Evolutionary conservation across 805 yeast genomes (phyloP).

Genomic region (Lipomyces yamanashiensis): DNA sequence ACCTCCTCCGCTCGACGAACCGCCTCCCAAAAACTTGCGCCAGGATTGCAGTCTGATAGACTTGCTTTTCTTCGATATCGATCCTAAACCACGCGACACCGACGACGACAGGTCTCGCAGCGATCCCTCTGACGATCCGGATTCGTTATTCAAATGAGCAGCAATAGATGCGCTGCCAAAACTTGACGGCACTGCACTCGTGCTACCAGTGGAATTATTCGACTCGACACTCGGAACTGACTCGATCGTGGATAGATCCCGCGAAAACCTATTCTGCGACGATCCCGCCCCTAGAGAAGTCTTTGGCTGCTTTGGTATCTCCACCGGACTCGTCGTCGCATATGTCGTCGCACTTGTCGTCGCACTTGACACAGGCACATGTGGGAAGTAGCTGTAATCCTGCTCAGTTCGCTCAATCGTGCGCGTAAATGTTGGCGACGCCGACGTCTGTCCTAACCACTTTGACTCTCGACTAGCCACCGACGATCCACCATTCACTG

Average conservation of each 20-base stretch:
- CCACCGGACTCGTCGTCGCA: conserved; percentile 5
- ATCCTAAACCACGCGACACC: conserved; percentile 18
- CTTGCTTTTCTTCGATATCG: conserved; percentile 26
- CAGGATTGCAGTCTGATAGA: conserved; percentile 17
- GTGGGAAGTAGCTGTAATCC: conserved; percentile 13
- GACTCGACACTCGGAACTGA: conserved; percentile 6
- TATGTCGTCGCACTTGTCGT: background rate
- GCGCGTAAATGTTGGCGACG: conserved; percentile 1
- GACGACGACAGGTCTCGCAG: conserved; percentile 5
- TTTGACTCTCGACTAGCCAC: conserved; percentile 5
- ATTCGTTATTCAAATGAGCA: background rate
- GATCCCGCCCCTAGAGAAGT: background rate
- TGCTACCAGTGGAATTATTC: background rate
- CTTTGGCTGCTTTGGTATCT: conserved; percentile 1
- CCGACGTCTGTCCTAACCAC: conserved; percentile 9
- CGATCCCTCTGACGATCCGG: conserved; percentile 21
- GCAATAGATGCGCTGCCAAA: background rate
- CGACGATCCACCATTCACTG: background rate
- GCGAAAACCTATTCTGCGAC: conserved; percentile 1
- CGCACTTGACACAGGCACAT: background rate
- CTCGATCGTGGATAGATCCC: background rate
- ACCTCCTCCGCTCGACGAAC: background rate
- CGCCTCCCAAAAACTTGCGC: conserved; percentile 24
- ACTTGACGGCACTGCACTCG: background rate
- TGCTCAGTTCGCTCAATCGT: conserved; percentile 9